Evolutionary conservation across 129 eudicot species (phyloP).

Genomic region (Chrysanthemum seticuspe): DNA sequence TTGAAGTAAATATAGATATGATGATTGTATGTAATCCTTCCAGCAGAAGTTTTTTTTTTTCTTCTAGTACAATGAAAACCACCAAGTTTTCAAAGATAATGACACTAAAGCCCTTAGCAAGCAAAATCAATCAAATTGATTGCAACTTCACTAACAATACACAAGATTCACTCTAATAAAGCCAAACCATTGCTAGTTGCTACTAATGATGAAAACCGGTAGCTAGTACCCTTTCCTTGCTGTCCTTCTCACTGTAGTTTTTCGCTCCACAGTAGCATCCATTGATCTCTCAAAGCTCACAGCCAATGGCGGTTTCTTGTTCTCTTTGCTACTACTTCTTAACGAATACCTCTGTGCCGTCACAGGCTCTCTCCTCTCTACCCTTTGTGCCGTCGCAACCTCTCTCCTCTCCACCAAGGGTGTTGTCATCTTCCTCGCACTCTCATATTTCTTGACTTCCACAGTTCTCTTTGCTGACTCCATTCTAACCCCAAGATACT

Average conservation of each 20-base stretch:
- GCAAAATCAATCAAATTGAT: conserved; percentile 12
- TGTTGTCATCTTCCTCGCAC: conserved; percentile 47
- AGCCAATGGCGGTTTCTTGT: conserved; percentile 74
- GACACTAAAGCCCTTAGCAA: neutral
- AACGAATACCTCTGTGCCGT: conserved; percentile 49
- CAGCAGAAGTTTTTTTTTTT: no score
- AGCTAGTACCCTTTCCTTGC: conserved; percentile 39
- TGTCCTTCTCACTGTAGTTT: conserved; percentile 39
- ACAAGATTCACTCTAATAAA: conserved; percentile 4
- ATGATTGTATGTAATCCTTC: no score
- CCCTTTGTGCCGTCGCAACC: conserved; percentile 5
- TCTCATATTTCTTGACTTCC: conserved; percentile 50
- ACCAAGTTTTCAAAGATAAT: neutral
- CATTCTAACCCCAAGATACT: conserved; percentile 66
- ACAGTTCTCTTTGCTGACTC: conserved; percentile 54
- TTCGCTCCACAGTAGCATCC: conserved; percentile 37
- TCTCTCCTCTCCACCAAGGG: conserved; percentile 53
- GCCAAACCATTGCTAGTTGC: neutral
- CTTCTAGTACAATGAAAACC: no score
- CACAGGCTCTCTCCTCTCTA: no score
- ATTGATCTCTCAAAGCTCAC: conserved; percentile 31
- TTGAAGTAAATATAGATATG: no score
- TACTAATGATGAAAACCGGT: neutral
- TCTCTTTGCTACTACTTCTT: conserved; percentile 66
- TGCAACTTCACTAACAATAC: conserved; percentile 19